Conservation (phyloP, 257 asterid genomes). For the Lycium barbarum region DNA sequence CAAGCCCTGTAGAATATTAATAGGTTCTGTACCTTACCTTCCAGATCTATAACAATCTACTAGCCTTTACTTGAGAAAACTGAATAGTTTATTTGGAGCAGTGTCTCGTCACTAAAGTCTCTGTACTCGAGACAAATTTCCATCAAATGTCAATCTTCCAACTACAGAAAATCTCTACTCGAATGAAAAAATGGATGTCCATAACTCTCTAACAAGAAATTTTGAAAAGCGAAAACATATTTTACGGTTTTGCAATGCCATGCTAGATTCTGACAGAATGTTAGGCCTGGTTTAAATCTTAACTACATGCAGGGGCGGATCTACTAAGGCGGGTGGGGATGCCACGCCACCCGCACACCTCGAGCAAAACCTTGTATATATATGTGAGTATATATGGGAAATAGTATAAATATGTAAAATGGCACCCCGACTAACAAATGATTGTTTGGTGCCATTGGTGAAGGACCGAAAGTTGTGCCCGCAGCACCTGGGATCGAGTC, state of each 20-base stretch:
- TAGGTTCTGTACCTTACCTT: not conserved
- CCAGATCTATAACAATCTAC: not conserved
- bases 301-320: constrained; percentile 5
- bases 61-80: not conserved
- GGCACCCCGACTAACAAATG: no score
- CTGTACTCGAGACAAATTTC: not conserved
- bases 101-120: not conserved
- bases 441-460: no score
- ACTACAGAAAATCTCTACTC: constrained; percentile 1
- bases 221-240: not conserved
- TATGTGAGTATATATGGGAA: no score
- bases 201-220: not conserved
- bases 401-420: no score
- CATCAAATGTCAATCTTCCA: not conserved
- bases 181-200: not conserved
- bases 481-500: no score
- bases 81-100: not conserved
- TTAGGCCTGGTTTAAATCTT: not conserved
- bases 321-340: no score
- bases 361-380: no score
- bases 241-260: not conserved
- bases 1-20: not conserved
- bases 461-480: no score
- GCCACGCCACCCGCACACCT: no score
- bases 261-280: not conserved